Evolutionary conservation across 2,329 filamentous ascomycete genomes (phyloP).

Genomic region (Cytospora piceae): DNA sequence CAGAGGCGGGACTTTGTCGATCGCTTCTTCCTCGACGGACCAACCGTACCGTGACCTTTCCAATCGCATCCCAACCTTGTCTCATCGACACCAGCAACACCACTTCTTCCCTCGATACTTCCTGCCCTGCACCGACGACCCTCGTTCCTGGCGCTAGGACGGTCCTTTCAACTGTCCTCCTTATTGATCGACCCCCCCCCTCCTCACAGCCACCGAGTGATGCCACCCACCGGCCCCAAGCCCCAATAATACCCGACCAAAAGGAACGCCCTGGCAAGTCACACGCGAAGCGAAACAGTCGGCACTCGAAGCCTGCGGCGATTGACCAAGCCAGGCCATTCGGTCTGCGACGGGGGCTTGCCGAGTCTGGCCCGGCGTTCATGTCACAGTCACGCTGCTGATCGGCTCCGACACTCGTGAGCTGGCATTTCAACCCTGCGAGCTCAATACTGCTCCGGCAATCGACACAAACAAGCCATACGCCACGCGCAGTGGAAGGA

Average conservation of each 20-base stretch:
- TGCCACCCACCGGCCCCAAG: conserved; percentile 28
- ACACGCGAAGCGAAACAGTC: conserved; percentile 19
- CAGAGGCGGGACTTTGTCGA: conserved; percentile 38
- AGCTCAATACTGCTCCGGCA: conserved; percentile 14
- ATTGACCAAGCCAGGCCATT: conserved; percentile 20
- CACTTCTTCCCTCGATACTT: conserved; percentile 18
- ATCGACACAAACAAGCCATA: conserved; percentile 8
- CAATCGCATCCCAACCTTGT: conserved; percentile 27
- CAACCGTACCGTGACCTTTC: conserved; percentile 29
- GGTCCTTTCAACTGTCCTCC: conserved; percentile 26
- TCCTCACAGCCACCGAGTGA: conserved; percentile 25
- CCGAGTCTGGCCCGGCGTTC: conserved; percentile 16
- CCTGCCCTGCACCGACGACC: conserved; percentile 19
- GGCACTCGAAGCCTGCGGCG: conserved; percentile 14
- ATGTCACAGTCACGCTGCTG: conserved; percentile 29
- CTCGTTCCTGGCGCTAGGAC: conserved; percentile 28
- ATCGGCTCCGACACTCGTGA: conserved; percentile 26
- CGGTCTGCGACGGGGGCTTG: conserved; percentile 27
- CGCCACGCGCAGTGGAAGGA: conserved; percentile 15
- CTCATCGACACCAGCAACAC: conserved; percentile 21
- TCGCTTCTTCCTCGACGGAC: conserved; percentile 35
- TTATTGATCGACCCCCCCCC: conserved; percentile 6
- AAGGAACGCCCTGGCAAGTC: conserved; percentile 21
- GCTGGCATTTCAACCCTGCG: conserved; percentile 26
- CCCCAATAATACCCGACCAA: conserved; percentile 20